Conservation (phyloP, 805 yeast species). For the Cyberlindnera misumaiensis region DNA sequence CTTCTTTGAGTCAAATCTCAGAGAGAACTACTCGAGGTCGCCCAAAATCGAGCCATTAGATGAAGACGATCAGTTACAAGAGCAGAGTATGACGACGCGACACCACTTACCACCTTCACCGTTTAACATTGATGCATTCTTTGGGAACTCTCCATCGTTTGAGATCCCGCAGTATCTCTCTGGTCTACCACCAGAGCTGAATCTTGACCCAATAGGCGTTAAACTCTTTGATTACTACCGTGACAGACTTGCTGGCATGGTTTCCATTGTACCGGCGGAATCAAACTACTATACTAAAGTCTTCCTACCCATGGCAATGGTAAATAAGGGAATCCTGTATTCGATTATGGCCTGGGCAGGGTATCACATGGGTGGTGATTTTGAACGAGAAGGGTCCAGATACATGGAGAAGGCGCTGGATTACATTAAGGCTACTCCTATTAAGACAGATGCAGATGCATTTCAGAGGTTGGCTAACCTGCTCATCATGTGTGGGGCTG, state of each 20-base stretch:
- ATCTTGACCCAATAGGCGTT: constrained; percentile 36
- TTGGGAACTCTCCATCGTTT: constrained; percentile 5
- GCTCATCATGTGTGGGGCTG: constrained; percentile 68
- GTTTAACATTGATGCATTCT: constrained; percentile 6
- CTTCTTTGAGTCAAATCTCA: constrained; percentile 21
- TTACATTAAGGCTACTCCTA: constrained; percentile 31
- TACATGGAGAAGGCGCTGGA: constrained; percentile 42
- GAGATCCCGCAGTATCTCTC: constrained; percentile 5
- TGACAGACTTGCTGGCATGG: constrained; percentile 38
- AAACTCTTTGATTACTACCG: constrained; percentile 45
- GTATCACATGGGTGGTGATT: constrained; percentile 29
- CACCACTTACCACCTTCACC: constrained; percentile 2
- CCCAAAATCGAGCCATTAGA: constrained; percentile 9
- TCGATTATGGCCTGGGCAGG: constrained; percentile 55
- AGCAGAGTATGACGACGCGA: background rate
- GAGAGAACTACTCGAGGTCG: constrained; percentile 14
- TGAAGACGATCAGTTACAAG: background rate
- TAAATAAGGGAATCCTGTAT: constrained; percentile 41
- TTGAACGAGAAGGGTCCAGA: constrained; percentile 38
- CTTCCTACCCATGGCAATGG: constrained; percentile 46
- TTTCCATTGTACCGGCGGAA: constrained; percentile 41
- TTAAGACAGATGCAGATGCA: constrained; percentile 18
- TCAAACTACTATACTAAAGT: constrained; percentile 46
- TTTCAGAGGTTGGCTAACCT: constrained; percentile 52
- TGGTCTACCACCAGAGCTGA: constrained; percentile 17